Evolutionary conservation across 441 rosid genomes (phyloP), one percentile per base, ranked within the genome.

Genomic region (Gossypium schwendimanii): DNA sequence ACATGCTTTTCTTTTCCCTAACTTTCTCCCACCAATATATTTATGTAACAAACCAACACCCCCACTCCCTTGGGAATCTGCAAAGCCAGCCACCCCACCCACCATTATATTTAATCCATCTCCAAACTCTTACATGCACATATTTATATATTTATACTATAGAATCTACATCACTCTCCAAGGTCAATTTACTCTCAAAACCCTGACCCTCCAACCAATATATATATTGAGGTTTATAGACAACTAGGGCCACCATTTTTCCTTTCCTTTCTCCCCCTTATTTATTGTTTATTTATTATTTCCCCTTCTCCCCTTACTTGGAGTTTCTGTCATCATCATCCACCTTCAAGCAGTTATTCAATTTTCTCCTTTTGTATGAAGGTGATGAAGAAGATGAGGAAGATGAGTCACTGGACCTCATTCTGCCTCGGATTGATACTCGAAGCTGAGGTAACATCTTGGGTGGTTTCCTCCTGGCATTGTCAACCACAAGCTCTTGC

Each of bases 21-120:
- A 74, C 78, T 84, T 77, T 74, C 75, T 69, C 83, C 58, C 80
- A 77, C 82, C 57, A 73, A 74, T 75, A 79, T 76, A 75, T 60
- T 71, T 44, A 74, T 63, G 54, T 28, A 63, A 54, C 76, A 68
- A 78, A 70, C 71, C 59, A 4, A 31, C 33, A 31, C 33, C 84
- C 87, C 87, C 79, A 63, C 73, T 75, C 87, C 91, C 84, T 90
- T 87, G 98, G 98, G 96, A 94, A 94, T 90, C 93, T 75, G 98
- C 97, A 86, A 83, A 73, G 82, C 82, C 86, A 69, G 73, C 78
- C 85, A 91, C 91, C 78, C 92, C 60, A 41, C 66, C 71, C 57
- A 80, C 9, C 3, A 20, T n/a, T 50, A 64, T 78, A 80, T 58
- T 52, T 52, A 79, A 80, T 47, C 65, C 81, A 82, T 71, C 76